Evolutionary conservation across 176 grass and related monocot genomes (phyloP).

Genomic region (Aegilops sharonensis): DNA sequence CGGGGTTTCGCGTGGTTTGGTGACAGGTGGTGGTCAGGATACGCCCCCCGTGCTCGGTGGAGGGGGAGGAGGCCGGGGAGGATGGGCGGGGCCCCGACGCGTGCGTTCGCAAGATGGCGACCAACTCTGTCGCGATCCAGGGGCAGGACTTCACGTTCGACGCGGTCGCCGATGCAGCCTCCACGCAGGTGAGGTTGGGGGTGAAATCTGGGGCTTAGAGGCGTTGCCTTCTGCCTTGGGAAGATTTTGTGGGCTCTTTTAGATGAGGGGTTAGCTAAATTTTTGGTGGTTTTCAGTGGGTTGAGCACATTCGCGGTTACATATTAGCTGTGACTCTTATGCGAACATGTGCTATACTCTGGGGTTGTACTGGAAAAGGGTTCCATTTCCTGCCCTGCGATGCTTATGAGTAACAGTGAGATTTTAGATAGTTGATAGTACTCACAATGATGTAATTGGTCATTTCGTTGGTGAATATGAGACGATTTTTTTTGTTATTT

Average conservation of each 20-base stretch:
- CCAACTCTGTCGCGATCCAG: constrained; percentile 60
- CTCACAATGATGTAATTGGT: neutral
- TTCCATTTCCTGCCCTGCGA: neutral
- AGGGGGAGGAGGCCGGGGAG: constrained; percentile 38
- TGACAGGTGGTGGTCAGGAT: constrained; percentile 82
- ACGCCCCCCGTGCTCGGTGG: constrained; percentile 56
- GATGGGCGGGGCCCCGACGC: constrained; percentile 26
- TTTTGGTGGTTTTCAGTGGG: neutral
- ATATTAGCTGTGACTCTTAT: neutral
- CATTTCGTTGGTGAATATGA: neutral
- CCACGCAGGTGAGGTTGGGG: constrained; percentile 52
- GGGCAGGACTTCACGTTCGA: constrained; percentile 89
- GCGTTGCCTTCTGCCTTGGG: neutral
- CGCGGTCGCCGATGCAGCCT: constrained; percentile 59
- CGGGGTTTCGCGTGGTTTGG: neutral
- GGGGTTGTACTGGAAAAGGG: too few relatives aligned
- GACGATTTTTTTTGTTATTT: neutral
- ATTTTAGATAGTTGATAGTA: neutral
- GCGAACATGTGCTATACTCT: neutral
- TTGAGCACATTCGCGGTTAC: neutral
- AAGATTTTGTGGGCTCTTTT: neutral
- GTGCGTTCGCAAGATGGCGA: constrained; percentile 52
- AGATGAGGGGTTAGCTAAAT: neutral
- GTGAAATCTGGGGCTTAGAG: neutral
- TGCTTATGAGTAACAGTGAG: neutral